phyloP scores from a whole-genome alignment of 2,329 filamentous ascomycete genomes.

The Alternaria atra region DNA sequence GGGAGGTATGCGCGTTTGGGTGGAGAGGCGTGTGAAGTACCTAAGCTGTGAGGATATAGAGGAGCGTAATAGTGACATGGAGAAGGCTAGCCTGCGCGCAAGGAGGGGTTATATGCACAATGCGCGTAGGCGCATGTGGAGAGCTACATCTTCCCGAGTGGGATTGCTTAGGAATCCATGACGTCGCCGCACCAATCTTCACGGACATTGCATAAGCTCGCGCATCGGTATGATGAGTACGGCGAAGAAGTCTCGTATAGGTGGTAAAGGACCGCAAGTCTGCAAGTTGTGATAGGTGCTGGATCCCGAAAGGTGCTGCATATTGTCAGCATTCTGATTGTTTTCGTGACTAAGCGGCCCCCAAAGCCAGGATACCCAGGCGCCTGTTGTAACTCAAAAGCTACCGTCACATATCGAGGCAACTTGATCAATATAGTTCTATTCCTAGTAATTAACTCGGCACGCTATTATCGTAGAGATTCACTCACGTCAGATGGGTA shows the following conservation, averaged over 20 bases:
- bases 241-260: background rate
- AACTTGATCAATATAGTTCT: background rate
- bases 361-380: background rate
- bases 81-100: constrained; percentile 10
- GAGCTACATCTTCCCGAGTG: background rate
- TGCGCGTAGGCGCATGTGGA: constrained; percentile 2
- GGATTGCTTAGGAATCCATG: constrained; percentile 25
- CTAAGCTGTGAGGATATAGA: constrained; percentile 27
- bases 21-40: constrained; percentile 19
- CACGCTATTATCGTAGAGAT: background rate
- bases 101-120: constrained; percentile 38
- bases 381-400: background rate
- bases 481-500: background rate
- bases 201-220: background rate
- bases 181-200: constrained; percentile 11
- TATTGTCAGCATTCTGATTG: background rate
- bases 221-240: background rate
- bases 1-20: constrained; percentile 17
- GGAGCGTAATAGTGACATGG: constrained; percentile 35
- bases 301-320: background rate
- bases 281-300: background rate
- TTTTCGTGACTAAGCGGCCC: background rate
- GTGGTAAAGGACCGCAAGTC: background rate
- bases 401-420: background rate
- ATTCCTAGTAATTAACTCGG: background rate